Conservation (phyloP, 768 basidiomycete genomes). For the Cyclocybe cylindracea region DNA sequence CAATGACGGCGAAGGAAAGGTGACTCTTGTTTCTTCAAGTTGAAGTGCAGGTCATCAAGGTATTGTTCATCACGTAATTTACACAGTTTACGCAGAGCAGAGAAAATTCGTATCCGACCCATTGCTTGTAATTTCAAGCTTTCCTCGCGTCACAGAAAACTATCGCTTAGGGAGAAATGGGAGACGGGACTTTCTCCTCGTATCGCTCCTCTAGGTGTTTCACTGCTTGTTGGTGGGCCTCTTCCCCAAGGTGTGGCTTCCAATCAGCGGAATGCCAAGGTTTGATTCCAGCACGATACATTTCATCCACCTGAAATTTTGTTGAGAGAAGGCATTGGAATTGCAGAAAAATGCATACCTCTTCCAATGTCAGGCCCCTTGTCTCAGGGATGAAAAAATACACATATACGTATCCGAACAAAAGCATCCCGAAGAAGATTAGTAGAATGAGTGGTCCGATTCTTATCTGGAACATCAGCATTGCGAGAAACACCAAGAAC, state of each 20-base stretch:
- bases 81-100: background rate
- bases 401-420: slow-evolving; percentile 71
- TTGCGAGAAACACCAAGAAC: background rate
- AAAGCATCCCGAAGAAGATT: slow-evolving; percentile 75
- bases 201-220: slow-evolving; percentile 13
- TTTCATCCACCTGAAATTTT: slow-evolving; percentile 60
- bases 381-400: slow-evolving; percentile 82
- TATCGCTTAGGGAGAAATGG: background rate
- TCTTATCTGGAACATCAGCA: slow-evolving; percentile 25
- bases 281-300: slow-evolving; percentile 66
- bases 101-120: background rate
- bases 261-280: slow-evolving; percentile 68
- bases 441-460: slow-evolving; percentile 77
- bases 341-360: slow-evolving; percentile 37
- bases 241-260: slow-evolving; percentile 51
- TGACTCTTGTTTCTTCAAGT: slow-evolving; percentile 25
- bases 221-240: slow-evolving; percentile 32
- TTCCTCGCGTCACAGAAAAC: background rate
- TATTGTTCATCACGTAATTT: background rate
- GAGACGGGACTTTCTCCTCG: slow-evolving; percentile 12
- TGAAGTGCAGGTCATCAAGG: background rate
- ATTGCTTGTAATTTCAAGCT: background rate
- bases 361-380: slow-evolving; percentile 74
- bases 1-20: slow-evolving; percentile 35
- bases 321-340: background rate